Evolutionary conservation across 1,284 basidiomycete genomes (phyloP).

Genomic region (Sanghuangporus baumii): DNA sequence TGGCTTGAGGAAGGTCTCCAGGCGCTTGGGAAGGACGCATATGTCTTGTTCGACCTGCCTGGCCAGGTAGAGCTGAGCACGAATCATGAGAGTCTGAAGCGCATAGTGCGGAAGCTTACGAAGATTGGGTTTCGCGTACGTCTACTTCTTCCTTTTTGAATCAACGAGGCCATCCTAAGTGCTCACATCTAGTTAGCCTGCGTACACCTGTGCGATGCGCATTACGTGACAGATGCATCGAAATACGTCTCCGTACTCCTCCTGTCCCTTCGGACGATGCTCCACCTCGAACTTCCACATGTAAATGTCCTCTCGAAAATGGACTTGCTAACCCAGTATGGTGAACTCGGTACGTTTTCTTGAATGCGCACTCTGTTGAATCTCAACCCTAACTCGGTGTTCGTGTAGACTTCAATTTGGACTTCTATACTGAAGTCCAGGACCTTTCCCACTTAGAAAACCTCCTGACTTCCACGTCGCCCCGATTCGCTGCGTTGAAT

Average conservation of each 20-base stretch:
- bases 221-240: slow-evolving; percentile 93
- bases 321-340: slow-evolving; percentile 83
- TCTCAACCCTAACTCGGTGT: neutral
- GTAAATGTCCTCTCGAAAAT: slow-evolving; percentile 97
- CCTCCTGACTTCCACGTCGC: slow-evolving; percentile 59
- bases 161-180: slow-evolving; percentile 20
- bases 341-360: slow-evolving; percentile 67
- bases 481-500: slow-evolving; percentile 76
- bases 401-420: slow-evolving; percentile 87
- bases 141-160: slow-evolving; percentile 22
- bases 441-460: slow-evolving; percentile 89
- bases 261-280: slow-evolving; percentile 91
- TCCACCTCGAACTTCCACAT: slow-evolving; percentile 96
- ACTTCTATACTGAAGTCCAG: slow-evolving; percentile 98
- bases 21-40: slow-evolving; percentile 65
- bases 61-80: slow-evolving; percentile 98
- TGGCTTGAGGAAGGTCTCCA: slow-evolving; percentile 83
- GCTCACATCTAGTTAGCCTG: slow-evolving; percentile 69
- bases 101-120: slow-evolving; percentile 65
- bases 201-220: slow-evolving; percentile 93
- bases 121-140: slow-evolving; percentile 85
- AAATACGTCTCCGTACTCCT: slow-evolving; percentile 94
- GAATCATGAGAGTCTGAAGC: slow-evolving; percentile 87
- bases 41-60: slow-evolving; percentile 93
- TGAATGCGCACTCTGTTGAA: slow-evolving; percentile 16